Conservation (phyloP, 2,329 filamentous ascomycete genomes). For the Eutypa lata region DNA sequence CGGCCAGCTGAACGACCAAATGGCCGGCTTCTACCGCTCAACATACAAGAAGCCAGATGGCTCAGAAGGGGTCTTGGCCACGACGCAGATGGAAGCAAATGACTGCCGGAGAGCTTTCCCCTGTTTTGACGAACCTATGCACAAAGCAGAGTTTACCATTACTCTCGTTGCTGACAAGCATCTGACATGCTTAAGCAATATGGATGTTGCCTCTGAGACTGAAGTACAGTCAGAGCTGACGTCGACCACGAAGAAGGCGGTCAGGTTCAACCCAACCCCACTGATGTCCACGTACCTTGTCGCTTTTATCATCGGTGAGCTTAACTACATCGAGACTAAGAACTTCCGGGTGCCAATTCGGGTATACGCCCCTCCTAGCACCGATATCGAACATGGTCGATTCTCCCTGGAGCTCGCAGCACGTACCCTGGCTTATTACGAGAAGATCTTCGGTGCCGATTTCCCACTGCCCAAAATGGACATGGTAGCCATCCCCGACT, state of each 20-base stretch:
- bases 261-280: conserved; percentile 89
- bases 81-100: conserved; percentile 94
- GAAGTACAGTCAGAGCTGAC: conserved; percentile 64
- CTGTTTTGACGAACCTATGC: conserved; percentile 91
- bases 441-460: conserved; percentile 84
- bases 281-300: conserved; percentile 95
- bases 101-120: conserved; percentile 91
- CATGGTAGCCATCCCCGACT: conserved; percentile 94
- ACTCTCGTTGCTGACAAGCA: conserved; percentile 88
- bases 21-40: conserved; percentile 96
- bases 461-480: conserved; percentile 94
- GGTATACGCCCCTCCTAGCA: conserved; percentile 89
- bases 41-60: conserved; percentile 85
- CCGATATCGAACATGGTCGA: conserved; percentile 83
- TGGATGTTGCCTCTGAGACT: conserved; percentile 83
- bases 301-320: conserved; percentile 89
- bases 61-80: conserved; percentile 76
- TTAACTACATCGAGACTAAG: conserved; percentile 90
- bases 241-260: conserved; percentile 70
- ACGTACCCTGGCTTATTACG: conserved; percentile 88
- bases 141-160: conserved; percentile 90
- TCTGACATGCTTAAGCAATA: conserved; percentile 91
- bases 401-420: conserved; percentile 90
- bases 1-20: conserved; percentile 81
- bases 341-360: conserved; percentile 88